These are phyloP conservation scores for Diaporthe sp. DNA, from an alignment of 2,329 filamentous ascomycete species.

Conservation along the genomic window DNA sequence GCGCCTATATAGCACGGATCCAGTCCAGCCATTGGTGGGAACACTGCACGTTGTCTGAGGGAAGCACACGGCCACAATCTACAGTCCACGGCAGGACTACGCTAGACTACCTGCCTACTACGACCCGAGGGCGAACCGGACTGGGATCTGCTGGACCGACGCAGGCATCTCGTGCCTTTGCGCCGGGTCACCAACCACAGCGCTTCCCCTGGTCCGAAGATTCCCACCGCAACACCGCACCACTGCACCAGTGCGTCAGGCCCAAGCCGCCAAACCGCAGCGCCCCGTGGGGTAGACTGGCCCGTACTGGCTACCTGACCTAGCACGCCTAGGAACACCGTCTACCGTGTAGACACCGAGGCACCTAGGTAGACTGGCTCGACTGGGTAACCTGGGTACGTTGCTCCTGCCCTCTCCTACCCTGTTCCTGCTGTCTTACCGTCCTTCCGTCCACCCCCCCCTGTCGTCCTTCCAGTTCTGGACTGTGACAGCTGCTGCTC, in stretches of 20 bases:
- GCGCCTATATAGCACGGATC: neutral
- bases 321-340: neutral
- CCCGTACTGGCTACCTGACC: neutral
- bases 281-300: conserved; percentile 16
- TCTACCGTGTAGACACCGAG: too few relatives aligned
- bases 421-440: neutral
- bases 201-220: conserved; percentile 40
- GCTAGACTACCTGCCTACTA: neutral
- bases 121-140: neutral
- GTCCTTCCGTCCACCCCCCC: neutral
- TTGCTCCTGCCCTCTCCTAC: neutral
- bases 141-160: neutral
- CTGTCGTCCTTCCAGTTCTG: conserved; percentile 1
- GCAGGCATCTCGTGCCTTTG: conserved; percentile 37
- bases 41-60: neutral
- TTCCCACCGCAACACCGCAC: conserved; percentile 3
- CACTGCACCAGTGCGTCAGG: conserved; percentile 22
- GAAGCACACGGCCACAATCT: neutral
- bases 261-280: conserved; percentile 17
- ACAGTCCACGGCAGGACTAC: neutral
- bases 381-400: neutral
- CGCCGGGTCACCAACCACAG: conserved; percentile 40
- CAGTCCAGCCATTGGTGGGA: neutral
- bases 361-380: too few relatives aligned
- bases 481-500: neutral